Percentiles rank a stretch among this genome's conserved stretches.
Conservation (phyloP, 2,329 filamentous ascomycete species). For the Neoarthrinium moseri region DNA sequence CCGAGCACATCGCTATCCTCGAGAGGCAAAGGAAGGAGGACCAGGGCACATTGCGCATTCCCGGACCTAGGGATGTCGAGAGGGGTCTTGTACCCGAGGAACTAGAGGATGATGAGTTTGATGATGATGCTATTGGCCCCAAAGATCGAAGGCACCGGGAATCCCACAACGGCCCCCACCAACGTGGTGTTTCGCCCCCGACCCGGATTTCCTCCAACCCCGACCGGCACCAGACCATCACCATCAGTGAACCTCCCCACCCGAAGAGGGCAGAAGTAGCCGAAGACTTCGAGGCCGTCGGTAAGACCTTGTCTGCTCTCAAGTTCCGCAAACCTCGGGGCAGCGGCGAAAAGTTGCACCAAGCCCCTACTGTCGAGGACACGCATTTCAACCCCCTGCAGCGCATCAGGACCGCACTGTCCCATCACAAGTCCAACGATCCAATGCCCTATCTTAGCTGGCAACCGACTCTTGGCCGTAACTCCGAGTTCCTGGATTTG, state of each 20-base stretch:
- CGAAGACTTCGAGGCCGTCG: slow-evolving; percentile 41
- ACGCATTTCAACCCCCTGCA: slow-evolving; percentile 39
- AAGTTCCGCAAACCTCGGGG: slow-evolving; percentile 42
- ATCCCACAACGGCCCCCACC: slow-evolving; percentile 20
- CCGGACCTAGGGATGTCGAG: slow-evolving; percentile 87
- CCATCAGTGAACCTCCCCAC: slow-evolving; percentile 63
- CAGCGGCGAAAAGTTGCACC: slow-evolving; percentile 34
- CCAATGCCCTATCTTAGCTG: slow-evolving; percentile 88
- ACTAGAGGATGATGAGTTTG: slow-evolving; percentile 34
- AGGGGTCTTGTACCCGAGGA: slow-evolving; percentile 69
- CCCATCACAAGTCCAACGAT: slow-evolving; percentile 52
- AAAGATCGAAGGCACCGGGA: slow-evolving; percentile 31
- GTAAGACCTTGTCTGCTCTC: slow-evolving; percentile 37
- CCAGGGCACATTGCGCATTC: slow-evolving; percentile 79
- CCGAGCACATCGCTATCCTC: slow-evolving; percentile 85
- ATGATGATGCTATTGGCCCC: slow-evolving; percentile 23
- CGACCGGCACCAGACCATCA: slow-evolving; percentile 56
- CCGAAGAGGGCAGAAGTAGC: slow-evolving; percentile 34
- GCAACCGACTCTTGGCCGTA: slow-evolving; percentile 87
- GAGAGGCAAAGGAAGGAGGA: slow-evolving; percentile 76
- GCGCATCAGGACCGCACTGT: slow-evolving; percentile 53
- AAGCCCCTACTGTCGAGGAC: slow-evolving; percentile 29
- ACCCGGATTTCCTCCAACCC: slow-evolving; percentile 18
- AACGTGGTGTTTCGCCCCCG: slow-evolving; percentile 10
- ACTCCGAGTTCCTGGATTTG: slow-evolving; percentile 87